Evolutionary conservation across 2,329 filamentous ascomycete species (phyloP).

Genomic region (Dryadomyces sulphureus): DNA sequence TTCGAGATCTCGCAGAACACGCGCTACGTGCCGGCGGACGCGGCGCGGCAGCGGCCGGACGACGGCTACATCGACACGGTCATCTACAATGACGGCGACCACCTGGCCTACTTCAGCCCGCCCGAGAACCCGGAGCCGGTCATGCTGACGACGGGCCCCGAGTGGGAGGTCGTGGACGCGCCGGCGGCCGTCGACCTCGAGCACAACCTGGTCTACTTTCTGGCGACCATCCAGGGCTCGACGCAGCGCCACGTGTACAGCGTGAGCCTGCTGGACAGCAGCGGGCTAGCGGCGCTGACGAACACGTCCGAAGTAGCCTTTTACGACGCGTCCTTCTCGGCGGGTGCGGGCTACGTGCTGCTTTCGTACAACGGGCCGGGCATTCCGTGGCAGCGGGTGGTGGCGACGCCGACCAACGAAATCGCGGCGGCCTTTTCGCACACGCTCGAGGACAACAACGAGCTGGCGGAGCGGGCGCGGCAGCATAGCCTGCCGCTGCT

Average conservation of each 20-base stretch:
- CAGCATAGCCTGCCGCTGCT: conserved; percentile 71
- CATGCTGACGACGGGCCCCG: conserved; percentile 64
- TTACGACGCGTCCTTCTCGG: conserved; percentile 73
- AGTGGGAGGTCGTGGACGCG: conserved; percentile 83
- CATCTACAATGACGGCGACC: conserved; percentile 74
- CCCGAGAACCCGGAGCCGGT: conserved; percentile 69
- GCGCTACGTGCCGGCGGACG: conserved; percentile 72
- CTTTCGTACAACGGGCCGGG: conserved; percentile 71
- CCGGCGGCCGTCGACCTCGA: conserved; percentile 73
- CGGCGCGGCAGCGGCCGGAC: conserved; percentile 54
- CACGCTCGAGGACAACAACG: conserved; percentile 63
- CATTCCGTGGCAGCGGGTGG: conserved; percentile 81
- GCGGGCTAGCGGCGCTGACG: conserved; percentile 49
- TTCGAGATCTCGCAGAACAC: conserved; percentile 87
- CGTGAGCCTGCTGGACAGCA: conserved; percentile 71
- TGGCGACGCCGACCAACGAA: conserved; percentile 49
- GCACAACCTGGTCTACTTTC: conserved; percentile 82
- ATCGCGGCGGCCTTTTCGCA: conserved; percentile 37
- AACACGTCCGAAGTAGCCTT: conserved; percentile 61
- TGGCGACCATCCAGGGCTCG: conserved; percentile 72
- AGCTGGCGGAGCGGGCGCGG: conserved; percentile 52
- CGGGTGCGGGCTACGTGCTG: conserved; percentile 67
- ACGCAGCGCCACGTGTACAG: conserved; percentile 87
- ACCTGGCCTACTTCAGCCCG: conserved; percentile 85
- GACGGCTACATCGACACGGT: conserved; percentile 92